A percentile compares a stretch with the other conserved stretches of the same genome.
These are phyloP conservation scores for Scenedesmus sp. DNA, from an alignment of 163 green algal genomes.

Conservation along the genomic window DNA sequence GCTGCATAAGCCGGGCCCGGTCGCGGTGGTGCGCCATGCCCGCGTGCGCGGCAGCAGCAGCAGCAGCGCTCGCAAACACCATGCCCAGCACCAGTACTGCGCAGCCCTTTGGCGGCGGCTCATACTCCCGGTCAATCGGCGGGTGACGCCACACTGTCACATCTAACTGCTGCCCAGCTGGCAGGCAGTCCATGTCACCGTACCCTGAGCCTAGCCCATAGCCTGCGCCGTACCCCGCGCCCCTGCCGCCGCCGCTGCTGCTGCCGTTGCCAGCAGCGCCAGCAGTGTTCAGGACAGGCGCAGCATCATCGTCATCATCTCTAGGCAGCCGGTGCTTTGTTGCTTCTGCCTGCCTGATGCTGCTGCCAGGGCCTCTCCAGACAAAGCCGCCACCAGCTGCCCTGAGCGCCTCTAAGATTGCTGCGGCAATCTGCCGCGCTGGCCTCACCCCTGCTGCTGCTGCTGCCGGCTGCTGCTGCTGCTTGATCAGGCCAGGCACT, in stretches of 20 bases:
- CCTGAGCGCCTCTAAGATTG: not conserved
- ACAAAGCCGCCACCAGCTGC: not conserved
- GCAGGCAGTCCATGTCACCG: not conserved
- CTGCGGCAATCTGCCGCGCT: not conserved
- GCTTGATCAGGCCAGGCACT: not conserved
- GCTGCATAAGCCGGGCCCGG: conserved; percentile 12
- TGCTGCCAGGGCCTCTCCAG: not conserved
- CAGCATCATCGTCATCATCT: not conserved
- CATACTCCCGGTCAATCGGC: conserved; percentile 21
- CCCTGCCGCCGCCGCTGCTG: not conserved
- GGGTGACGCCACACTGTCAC: conserved; percentile 5
- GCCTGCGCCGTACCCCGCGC: not conserved
- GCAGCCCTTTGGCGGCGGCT: not conserved
- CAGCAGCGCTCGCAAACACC: conserved; percentile 20
- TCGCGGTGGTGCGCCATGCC: conserved; percentile 42
- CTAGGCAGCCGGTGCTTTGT: not conserved
- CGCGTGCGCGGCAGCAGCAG: conserved; percentile 1
- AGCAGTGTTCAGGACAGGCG: not conserved
- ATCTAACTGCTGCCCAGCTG: not conserved
- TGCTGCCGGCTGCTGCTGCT: not conserved
- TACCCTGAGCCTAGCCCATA: not conserved
- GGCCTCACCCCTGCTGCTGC: not conserved
- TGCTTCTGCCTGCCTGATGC: not conserved
- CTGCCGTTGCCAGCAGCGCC: not conserved
- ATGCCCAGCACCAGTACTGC: conserved; percentile 39